These are phyloP conservation scores for Camptophora hylomeconis DNA, from an alignment of 2,329 filamentous ascomycete species.

Conservation along the genomic window DNA sequence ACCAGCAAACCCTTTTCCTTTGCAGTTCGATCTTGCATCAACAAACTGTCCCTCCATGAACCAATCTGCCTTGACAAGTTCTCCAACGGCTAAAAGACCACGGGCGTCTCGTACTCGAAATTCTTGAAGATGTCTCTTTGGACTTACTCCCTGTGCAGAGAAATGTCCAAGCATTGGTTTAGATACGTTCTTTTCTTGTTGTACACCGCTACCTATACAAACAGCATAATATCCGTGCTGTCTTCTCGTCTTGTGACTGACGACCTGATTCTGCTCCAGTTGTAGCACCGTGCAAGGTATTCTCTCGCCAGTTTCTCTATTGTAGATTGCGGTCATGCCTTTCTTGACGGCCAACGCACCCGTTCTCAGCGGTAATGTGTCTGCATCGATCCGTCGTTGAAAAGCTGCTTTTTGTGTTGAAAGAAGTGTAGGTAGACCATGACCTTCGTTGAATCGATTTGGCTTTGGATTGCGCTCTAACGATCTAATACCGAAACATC, in stretches of 20 bases:
- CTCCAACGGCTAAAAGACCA: slow-evolving; percentile 64
- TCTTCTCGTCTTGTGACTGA: slow-evolving; percentile 69
- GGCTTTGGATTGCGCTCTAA: slow-evolving; percentile 37
- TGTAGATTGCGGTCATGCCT: slow-evolving; percentile 89
- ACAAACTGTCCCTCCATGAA: slow-evolving; percentile 84
- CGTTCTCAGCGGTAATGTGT: slow-evolving; percentile 53
- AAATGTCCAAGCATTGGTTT: slow-evolving; percentile 79
- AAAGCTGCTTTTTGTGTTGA: slow-evolving; percentile 47
- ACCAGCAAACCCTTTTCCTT: slow-evolving; percentile 89
- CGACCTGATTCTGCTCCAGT: slow-evolving; percentile 80
- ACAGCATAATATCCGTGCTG: slow-evolving; percentile 88
- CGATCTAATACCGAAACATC: slow-evolving; percentile 42
- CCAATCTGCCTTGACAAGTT: slow-evolving; percentile 71
- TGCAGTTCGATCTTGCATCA: slow-evolving; percentile 64
- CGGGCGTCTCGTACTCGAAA: slow-evolving; percentile 66
- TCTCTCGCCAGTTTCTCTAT: slow-evolving; percentile 59
- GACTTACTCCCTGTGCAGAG: slow-evolving; percentile 64
- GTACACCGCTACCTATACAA: slow-evolving; percentile 69
- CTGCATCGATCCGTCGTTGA: slow-evolving; percentile 36
- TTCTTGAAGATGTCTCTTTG: slow-evolving; percentile 73
- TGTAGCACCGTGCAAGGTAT: slow-evolving; percentile 85
- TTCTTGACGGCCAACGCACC: slow-evolving; percentile 82
- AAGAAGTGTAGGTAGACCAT: slow-evolving; percentile 35
- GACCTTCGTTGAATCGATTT: slow-evolving; percentile 41
- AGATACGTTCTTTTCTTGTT: slow-evolving; percentile 62